Base-by-base conservation (phyloP, 192 early-diverging fungal genomes). In the Phlyctochytrium bullatum region DNA sequence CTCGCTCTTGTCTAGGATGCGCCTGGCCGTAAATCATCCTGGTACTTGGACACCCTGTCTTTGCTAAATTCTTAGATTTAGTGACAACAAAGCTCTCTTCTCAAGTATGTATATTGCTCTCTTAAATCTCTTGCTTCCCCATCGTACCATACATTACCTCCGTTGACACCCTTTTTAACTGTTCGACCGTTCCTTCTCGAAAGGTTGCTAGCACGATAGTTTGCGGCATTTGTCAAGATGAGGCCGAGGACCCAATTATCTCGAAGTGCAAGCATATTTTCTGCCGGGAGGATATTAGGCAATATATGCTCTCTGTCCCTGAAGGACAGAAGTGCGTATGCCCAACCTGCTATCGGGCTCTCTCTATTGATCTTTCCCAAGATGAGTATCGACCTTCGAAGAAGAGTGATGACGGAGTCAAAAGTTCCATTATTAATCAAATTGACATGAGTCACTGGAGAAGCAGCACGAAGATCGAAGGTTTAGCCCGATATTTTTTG, bases 381-480 rank as follows among this genome's bases (percentile, higher is more conserved):
- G 24, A 77, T 74, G 68, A 79, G 36, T 86, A 34, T 36, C 80
- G 17, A 73, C 57, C 0, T 61, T 64, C 33, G 36, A 79, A 16
- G 29, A 57, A 12, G 69, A 80, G 57, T 58, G 71, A 40, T 76
- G 73, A 78, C 1, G 80, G 69, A 29, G 75, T 83, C 2, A 81
- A 86, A 40, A 77, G 79, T 20, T 90, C 88, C n/a, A 97, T 97
- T 65, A 86, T 97, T 34, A 95, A 94, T 70, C 88, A 92, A 34
- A 93, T 97, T 53, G 86, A 97, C 73, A 89, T 97, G 88, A 67
- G 71, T 36, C 84, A 80, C 4, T 97, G 95, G 95, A 73, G 89
- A 35, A 92, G 90, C 51, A 92, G 90, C 30, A 93, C 95, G 52
- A 97, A 97, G 72, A 97, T 97, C 65, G 93, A 97, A 73, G 72